Percentiles rank a stretch among this genome's conserved stretches.
phyloP scores from a whole-genome alignment of 2,329 filamentous ascomycete species.

The Beauveria australis region DNA sequence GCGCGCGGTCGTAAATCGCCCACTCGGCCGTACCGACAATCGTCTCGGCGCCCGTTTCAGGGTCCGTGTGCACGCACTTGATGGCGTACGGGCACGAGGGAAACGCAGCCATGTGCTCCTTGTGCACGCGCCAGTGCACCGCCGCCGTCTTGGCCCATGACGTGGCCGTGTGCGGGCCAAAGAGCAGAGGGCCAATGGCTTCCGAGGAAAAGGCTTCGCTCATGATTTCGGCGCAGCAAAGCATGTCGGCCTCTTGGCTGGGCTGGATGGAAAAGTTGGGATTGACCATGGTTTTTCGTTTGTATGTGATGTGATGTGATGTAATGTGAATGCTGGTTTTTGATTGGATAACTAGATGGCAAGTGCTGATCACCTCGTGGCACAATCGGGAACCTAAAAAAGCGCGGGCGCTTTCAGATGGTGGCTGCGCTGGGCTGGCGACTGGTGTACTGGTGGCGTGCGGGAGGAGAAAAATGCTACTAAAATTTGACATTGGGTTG shows the following conservation, averaged over 20 bases:
- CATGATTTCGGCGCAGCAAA: conserved; percentile 8
- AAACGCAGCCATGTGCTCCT: conserved; percentile 2
- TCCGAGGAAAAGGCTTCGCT: background rate
- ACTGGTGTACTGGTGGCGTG: too few species aligned
- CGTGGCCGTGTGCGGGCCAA: background rate
- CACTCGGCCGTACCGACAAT: conserved; percentile 10
- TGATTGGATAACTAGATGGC: too few species aligned
- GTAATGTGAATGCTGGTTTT: background rate
- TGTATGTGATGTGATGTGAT: too few species aligned
- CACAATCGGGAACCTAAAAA: too few species aligned
- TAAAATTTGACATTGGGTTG: too few species aligned
- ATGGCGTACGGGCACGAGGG: conserved; percentile 8
- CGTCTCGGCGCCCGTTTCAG: background rate
- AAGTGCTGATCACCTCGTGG: too few species aligned
- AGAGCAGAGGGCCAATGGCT: background rate
- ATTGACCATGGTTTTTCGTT: background rate
- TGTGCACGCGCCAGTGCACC: background rate
- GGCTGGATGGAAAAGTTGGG: conserved; percentile 4
- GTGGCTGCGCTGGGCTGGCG: too few species aligned
- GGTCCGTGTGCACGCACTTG: conserved; percentile 10
- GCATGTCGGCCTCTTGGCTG: conserved; percentile 2
- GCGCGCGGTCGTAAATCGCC: conserved; percentile 7
- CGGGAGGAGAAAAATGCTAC: too few species aligned
- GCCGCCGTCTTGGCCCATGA: background rate
- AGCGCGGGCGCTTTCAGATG: too few species aligned